Conservation (phyloP, 495 filamentous ascomycete genomes). For the Lineolata rhizophorae region DNA sequence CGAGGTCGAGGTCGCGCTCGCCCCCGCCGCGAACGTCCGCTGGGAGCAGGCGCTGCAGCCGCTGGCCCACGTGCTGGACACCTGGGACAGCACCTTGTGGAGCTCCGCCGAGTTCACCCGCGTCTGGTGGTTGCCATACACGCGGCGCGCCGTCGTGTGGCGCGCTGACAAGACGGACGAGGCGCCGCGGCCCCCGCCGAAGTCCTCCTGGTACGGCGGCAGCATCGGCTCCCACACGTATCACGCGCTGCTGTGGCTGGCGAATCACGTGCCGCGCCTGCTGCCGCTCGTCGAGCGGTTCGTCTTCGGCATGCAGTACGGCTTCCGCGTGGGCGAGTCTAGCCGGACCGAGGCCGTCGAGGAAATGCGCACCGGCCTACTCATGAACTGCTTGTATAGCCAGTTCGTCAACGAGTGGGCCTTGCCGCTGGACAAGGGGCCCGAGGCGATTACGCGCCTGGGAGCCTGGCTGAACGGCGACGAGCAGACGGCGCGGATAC, state of each 20-base stretch:
- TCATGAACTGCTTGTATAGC: conserved; percentile 92
- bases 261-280: conserved; percentile 55
- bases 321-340: conserved; percentile 41
- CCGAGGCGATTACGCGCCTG: conserved; percentile 67
- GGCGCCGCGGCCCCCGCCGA: conserved; percentile 23
- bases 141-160: conserved; percentile 69
- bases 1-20: conserved; percentile 66
- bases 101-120: conserved; percentile 67
- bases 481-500: conserved; percentile 36
- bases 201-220: conserved; percentile 54
- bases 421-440: conserved; percentile 68
- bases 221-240: conserved; percentile 69
- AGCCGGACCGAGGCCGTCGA: conserved; percentile 50
- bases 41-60: conserved; percentile 66
- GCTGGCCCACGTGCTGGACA: conserved; percentile 38
- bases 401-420: conserved; percentile 99
- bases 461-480: conserved; percentile 65
- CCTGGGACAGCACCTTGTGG: conserved; percentile 65
- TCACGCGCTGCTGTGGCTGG: conserved; percentile 62
- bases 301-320: conserved; percentile 89
- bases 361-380: conserved; percentile 50
- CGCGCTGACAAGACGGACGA: conserved; percentile 49
- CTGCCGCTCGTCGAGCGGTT: conserved; percentile 82
- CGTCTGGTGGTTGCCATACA: conserved; percentile 96
- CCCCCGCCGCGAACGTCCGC: conserved; percentile 51